Conservation (phyloP, 495 filamentous ascomycete genomes). For the Neurospora sp. region DNA sequence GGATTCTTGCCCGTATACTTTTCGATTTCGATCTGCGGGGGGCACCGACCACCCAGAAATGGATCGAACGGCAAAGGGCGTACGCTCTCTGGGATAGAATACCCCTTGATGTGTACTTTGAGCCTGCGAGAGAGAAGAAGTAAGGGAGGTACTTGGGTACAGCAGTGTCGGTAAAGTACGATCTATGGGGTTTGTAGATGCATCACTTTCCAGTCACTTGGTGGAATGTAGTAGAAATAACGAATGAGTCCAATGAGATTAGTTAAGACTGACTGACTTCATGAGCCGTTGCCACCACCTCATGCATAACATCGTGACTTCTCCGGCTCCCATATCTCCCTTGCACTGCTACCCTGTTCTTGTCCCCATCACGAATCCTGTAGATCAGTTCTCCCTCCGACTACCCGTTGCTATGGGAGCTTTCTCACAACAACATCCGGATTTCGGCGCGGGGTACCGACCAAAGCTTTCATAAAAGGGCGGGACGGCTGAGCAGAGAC, state of each 20-base stretch:
- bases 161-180: neutral
- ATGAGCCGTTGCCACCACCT: neutral
- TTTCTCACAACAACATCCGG: neutral
- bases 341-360: neutral
- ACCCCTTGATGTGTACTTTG: constrained; percentile 19
- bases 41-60: constrained; percentile 14
- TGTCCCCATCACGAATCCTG: neutral
- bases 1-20: constrained; percentile 31
- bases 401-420: neutral
- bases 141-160: neutral
- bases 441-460: neutral
- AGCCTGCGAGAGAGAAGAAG: constrained; percentile 9
- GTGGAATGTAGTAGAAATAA: neutral
- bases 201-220: neutral
- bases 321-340: neutral
- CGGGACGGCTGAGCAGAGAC: neutral
- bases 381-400: neutral
- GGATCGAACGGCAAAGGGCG: constrained; percentile 19
- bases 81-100: constrained; percentile 31
- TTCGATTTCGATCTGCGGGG: constrained; percentile 30
- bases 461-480: neutral
- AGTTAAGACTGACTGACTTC: neutral
- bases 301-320: neutral
- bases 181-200: neutral
- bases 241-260: neutral